phyloP scores from a whole-genome alignment of 2,329 filamentous ascomycete species.

The Lecanosticta acicola region DNA sequence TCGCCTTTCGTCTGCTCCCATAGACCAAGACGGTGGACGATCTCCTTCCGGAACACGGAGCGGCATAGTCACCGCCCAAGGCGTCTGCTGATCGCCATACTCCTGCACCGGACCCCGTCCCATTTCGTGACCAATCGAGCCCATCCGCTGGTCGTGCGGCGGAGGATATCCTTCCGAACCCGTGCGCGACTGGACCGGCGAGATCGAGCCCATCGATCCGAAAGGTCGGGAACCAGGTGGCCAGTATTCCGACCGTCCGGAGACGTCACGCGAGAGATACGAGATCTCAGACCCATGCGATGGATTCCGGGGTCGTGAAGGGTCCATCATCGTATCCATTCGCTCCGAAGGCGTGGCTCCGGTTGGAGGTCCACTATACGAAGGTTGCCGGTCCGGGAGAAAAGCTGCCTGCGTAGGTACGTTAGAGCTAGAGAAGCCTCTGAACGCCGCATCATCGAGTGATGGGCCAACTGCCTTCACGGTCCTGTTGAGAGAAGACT shows the following conservation, averaged over 20 bases:
- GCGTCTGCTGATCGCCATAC: constrained; percentile 27
- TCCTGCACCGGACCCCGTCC: constrained; percentile 23
- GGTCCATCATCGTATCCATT: constrained; percentile 3
- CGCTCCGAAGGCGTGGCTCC: not conserved
- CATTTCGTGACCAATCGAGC: constrained; percentile 19
- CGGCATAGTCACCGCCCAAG: constrained; percentile 25
- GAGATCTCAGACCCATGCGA: constrained; percentile 4
- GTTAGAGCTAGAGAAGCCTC: constrained; percentile 8
- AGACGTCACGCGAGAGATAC: constrained; percentile 5
- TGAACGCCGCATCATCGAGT: constrained; percentile 7
- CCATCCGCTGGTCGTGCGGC: constrained; percentile 4
- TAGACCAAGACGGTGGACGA: not conserved
- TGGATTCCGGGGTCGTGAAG: not conserved
- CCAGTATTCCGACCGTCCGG: constrained; percentile 10
- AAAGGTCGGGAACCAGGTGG: constrained; percentile 9
- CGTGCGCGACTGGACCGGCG: constrained; percentile 13
- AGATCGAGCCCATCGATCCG: constrained; percentile 9
- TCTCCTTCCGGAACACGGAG: not conserved
- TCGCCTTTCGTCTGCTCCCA: not conserved
- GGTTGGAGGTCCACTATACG: constrained; percentile 2
- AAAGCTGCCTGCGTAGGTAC: constrained; percentile 1
- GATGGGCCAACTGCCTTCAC: constrained; percentile 21
- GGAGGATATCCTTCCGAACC: constrained; percentile 1
- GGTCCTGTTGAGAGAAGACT: constrained; percentile 17
- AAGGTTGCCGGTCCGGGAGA: not conserved